Conservation (phyloP, 306 rosid species). For the Comarum palustre region DNA sequence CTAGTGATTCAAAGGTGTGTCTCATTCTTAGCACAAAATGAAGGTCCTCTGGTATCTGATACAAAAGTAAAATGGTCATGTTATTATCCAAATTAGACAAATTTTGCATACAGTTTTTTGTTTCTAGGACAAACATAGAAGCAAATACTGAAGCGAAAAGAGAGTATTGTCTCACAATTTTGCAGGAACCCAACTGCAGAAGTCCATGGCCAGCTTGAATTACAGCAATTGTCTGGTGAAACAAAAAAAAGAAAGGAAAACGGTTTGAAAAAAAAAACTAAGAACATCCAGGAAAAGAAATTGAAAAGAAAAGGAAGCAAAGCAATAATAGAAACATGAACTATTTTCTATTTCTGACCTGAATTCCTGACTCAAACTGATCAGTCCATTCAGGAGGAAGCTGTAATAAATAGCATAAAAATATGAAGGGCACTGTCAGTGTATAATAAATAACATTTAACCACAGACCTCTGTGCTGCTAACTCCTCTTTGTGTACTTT, state of each 20-base stretch:
- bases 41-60: slow-evolving; percentile 90
- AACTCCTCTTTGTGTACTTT: slow-evolving; percentile 1
- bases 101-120: not conserved
- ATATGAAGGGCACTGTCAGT: slow-evolving; percentile 35
- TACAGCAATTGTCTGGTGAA: slow-evolving; percentile 89
- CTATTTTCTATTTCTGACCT: slow-evolving; percentile 54
- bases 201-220: slow-evolving; percentile 99
- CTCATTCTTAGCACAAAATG: slow-evolving; percentile 99
- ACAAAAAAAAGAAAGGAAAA: not conserved
- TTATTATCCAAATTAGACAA: not conserved
- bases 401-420: slow-evolving; percentile 66
- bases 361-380: slow-evolving; percentile 98
- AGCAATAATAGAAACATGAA: slow-evolving; percentile 11
- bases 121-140: not conserved
- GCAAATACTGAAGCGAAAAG: not conserved
- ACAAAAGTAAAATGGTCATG: not conserved
- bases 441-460: slow-evolving; percentile 24
- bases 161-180: slow-evolving; percentile 63
- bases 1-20: slow-evolving; percentile 95
- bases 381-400: slow-evolving; percentile 98
- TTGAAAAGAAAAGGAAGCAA: slow-evolving; percentile 9
- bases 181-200: slow-evolving; percentile 97
- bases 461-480: slow-evolving; percentile 11
- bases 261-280: slow-evolving; percentile 10
- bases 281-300: slow-evolving; percentile 1